Base-by-base conservation (phyloP, 2,329 filamentous ascomycete genomes). In the Xylariales sp. region DNA sequence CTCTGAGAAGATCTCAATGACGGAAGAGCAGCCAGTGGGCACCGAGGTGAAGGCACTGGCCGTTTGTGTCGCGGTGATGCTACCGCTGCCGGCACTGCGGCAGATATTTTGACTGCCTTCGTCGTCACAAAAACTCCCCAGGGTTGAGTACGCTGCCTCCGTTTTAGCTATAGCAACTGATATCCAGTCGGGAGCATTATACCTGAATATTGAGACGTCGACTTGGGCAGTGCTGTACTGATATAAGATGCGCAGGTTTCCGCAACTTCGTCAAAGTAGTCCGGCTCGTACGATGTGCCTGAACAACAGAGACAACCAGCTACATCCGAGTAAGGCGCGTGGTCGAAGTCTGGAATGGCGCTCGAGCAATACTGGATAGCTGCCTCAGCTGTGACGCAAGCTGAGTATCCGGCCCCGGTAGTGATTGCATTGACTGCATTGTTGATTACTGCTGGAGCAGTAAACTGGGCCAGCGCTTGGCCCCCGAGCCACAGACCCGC, bases 251-350 rank as follows among this genome's bases (percentile, higher is more conserved):
- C 38, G 19, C 45, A 47, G 11, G 19, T 22, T 15, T 37, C 31
- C 3, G 40, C 45, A 18, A 21, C 27, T 31, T 36, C 45, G 22
- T 45, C 38, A 21, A 47, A 42, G 14, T 35, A 25, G 10, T 36
- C 15, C 5, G 45, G 42, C 7, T 33, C 27, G 22, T 33, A 47
- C 3, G 20, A 24, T 6, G 19, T 25, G 15, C 45, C 43, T n/a
- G 38, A 29, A 21, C 45, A 47, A 31, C 45, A 47, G 11, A 47
- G 21, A 22, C 45, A 45, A 20, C 34, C n/a, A 12, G 22, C 38
- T 14, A 42, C 34, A 21, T 45, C 21, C 14, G 41, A 18, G 31
- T 16, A 11, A 18, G 39, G 19, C 11, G 44, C 44, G n/a, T 24
- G 8, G n/a, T 43, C n/a, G 25, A 37, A 35, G 25, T 32, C 31